Base-by-base conservation (phyloP, 352 stramenopile genomes). In the Phytophthora idaei region DNA sequence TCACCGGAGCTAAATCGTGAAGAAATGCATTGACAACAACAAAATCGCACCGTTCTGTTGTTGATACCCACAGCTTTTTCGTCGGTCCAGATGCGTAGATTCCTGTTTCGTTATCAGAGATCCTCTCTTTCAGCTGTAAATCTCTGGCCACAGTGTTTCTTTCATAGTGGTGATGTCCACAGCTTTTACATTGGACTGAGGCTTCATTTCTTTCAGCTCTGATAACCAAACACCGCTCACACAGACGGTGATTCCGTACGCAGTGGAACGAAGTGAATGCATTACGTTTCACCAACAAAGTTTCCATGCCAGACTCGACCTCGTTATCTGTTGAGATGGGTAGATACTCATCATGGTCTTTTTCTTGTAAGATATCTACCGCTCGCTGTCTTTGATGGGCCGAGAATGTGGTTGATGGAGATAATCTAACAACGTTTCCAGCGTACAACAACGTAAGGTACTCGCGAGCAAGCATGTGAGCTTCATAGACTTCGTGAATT, bases 21-120 rank as follows among this genome's bases (percentile, higher is more conserved):
- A 89, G 69, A 27, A 81, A 81, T 10, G 77, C 76, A 45, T 89
- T 68, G 41, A 83, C 41, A 29, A 89, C 61, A 7, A 89, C 15
- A 48, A 83, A 81, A 50, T 89, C 80, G 32, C 69, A 78, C 4
- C 71, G 64, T 29, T 86, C 80, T 8, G 42, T 57, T 0, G 25
- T 32, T 3, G 41, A 36, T 4, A 73, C 62, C 71, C 75, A 81
- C 11, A 61, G 21, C 0, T 6, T 37, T 54, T 31, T 37, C 39
- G 31, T 36, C 11, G 46, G 11, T 14, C 45, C 45, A 14, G 32
- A 28, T 7, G 51, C 5, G 36, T 42, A 17, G 36, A 15, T 9
- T 42, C 12, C 36, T 42, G 12, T n/a, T n/a, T 42, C 36, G 10
- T 42, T 42, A n/a, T 42, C 3, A n/a, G 12, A 42, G 8, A 14